Percentiles rank a stretch among this genome's conserved stretches.
These are phyloP conservation scores for Botrytis paeoniae DNA, from an alignment of 2,329 filamentous ascomycete species.

Conservation along the genomic window DNA sequence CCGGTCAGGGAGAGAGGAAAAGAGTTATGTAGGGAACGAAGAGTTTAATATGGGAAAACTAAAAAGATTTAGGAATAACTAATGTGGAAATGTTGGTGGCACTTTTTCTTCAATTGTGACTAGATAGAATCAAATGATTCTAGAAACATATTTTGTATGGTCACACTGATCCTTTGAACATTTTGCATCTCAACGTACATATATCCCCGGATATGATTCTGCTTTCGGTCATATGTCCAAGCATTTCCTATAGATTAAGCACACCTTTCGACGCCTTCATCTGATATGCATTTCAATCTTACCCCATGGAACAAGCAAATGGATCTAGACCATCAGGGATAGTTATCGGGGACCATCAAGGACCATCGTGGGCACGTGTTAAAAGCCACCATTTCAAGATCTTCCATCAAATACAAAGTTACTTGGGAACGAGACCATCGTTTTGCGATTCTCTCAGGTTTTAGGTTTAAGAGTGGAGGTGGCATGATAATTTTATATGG, in stretches of 20 bases:
- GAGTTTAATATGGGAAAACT: background rate
- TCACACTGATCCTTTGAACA: background rate
- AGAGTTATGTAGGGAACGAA: background rate
- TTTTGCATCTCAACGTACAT: background rate
- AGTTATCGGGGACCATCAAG: background rate
- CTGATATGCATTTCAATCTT: background rate
- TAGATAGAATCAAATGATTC: background rate
- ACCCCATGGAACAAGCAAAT: background rate
- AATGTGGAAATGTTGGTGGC: background rate
- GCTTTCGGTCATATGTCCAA: background rate
- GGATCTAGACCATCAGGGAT: background rate
- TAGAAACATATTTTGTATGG: background rate
- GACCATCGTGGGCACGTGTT: constrained; percentile 5
- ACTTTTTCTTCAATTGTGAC: background rate
- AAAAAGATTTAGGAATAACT: background rate
- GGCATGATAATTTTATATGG: background rate
- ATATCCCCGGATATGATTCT: background rate
- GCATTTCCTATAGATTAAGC: background rate
- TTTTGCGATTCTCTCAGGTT: background rate
- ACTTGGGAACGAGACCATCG: background rate
- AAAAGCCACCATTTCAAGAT: background rate
- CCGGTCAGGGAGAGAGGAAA: background rate
- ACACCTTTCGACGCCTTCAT: background rate
- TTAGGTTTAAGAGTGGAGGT: background rate
- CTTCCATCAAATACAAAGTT: background rate